These are phyloP conservation scores for Aureobasidium lini DNA, from an alignment of 2,329 filamentous ascomycete genomes.

Conservation along the genomic window DNA sequence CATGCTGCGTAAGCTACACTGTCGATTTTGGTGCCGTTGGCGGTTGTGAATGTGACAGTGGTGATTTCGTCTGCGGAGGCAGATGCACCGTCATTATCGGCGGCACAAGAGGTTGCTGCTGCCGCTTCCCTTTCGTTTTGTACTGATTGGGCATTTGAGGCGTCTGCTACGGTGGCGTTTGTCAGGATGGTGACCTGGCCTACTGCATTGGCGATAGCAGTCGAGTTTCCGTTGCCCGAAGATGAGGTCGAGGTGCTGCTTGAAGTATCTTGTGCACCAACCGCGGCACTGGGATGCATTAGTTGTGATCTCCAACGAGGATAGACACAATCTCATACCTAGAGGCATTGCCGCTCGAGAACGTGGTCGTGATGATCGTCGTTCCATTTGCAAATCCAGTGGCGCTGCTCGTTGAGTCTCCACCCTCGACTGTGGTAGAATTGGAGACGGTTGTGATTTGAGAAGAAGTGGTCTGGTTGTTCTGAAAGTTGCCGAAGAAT, in stretches of 20 bases:
- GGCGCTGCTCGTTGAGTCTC: background rate
- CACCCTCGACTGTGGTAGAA: background rate
- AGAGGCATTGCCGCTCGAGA: background rate
- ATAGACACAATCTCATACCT: no score
- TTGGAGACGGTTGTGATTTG: slow-evolving; percentile 1
- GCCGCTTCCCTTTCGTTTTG: background rate
- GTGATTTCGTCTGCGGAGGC: slow-evolving; percentile 2
- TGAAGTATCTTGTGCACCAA: background rate
- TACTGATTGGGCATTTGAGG: background rate
- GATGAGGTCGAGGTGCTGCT: background rate
- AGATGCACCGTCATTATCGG: background rate
- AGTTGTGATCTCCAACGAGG: no score
- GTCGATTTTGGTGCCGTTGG: background rate
- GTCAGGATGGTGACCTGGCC: background rate
- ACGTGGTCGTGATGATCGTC: background rate
- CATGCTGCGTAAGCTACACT: background rate
- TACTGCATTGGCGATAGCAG: background rate
- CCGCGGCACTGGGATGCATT: slow-evolving; percentile 3
- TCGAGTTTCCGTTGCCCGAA: background rate
- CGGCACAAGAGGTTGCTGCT: slow-evolving; percentile 2
- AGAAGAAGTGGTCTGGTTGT: background rate
- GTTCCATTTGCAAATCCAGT: background rate
- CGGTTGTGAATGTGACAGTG: background rate
- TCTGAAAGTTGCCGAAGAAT: slow-evolving; percentile 1
- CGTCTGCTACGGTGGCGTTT: slow-evolving; percentile 2